phyloP scores from a whole-genome alignment of 352 stramenopile species.

The Blastocystis sp. region DNA sequence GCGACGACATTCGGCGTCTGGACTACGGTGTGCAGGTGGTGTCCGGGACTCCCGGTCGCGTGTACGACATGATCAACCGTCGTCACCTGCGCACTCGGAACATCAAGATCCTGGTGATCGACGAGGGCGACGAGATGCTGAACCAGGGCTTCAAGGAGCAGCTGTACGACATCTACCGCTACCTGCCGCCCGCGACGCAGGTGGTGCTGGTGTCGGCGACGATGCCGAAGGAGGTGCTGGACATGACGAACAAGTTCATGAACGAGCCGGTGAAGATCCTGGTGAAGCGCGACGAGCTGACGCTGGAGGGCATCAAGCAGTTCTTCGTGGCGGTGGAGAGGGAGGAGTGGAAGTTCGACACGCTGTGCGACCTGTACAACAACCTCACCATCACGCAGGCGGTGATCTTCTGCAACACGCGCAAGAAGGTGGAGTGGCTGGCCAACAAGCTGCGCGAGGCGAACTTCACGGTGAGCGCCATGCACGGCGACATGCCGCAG shows the following conservation, averaged over 20 bases:
- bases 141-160: conserved; percentile 94
- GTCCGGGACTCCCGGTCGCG: conserved; percentile 88
- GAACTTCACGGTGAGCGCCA: conserved; percentile 90
- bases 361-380: conserved; percentile 94
- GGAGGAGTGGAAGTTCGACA: conserved; percentile 98
- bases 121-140: conserved; percentile 96
- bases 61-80: conserved; percentile 92
- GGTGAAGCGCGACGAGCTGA: conserved; percentile 92
- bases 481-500: conserved; percentile 95
- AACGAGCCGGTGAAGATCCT: conserved; percentile 90
- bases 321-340: conserved; percentile 95
- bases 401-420: conserved; percentile 98
- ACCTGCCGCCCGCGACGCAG: conserved; percentile 65
- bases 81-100: conserved; percentile 80
- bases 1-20: conserved; percentile 86
- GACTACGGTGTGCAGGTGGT: conserved; percentile 89
- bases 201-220: conserved; percentile 90
- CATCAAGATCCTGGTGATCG: conserved; percentile 88
- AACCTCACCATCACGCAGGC: conserved; percentile 96
- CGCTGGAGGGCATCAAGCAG: conserved; percentile 92
- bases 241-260: conserved; percentile 95
- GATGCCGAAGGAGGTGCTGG: conserved; percentile 81
- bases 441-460: conserved; percentile 88
- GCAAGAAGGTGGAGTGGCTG: conserved; percentile 91
- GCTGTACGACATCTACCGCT: conserved; percentile 95